Evolutionary conservation across 2,329 filamentous ascomycete species (phyloP).

Genomic region (Xylariaceae sp.): DNA sequence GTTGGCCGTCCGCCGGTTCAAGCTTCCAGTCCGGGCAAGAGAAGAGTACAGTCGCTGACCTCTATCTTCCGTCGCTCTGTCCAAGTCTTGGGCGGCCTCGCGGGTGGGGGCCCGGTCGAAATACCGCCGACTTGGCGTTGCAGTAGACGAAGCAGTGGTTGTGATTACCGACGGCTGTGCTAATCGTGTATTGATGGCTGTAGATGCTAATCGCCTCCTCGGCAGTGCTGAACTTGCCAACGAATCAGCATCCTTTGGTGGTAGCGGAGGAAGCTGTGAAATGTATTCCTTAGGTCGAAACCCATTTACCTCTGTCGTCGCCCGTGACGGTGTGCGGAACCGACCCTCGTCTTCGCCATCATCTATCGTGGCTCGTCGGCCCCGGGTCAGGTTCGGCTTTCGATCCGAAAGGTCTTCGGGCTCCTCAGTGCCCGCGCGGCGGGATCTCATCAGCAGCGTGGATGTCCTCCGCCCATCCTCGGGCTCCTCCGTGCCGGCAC

Average conservation of each 20-base stretch:
- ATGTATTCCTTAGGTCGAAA: slow-evolving; percentile 39
- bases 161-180: slow-evolving; percentile 28
- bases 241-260: slow-evolving; percentile 30
- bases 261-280: slow-evolving; percentile 34
- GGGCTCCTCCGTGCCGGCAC: slow-evolving; percentile 47
- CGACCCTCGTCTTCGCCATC: slow-evolving; percentile 48
- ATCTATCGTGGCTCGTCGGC: slow-evolving; percentile 43
- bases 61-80: slow-evolving; percentile 39
- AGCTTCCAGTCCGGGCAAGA: slow-evolving; percentile 43
- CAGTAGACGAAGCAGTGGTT: slow-evolving; percentile 33
- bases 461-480: slow-evolving; percentile 48
- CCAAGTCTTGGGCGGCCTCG: slow-evolving; percentile 34
- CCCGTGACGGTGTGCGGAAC: slow-evolving; percentile 55
- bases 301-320: slow-evolving; percentile 50
- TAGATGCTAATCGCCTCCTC: slow-evolving; percentile 49
- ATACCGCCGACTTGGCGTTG: slow-evolving; percentile 40
- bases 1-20: slow-evolving; percentile 40
- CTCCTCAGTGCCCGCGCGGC: slow-evolving; percentile 45
- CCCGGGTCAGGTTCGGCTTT: slow-evolving; percentile 42
- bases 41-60: slow-evolving; percentile 44
- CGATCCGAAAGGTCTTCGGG: slow-evolving; percentile 40
- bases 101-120: slow-evolving; percentile 45
- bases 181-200: slow-evolving; percentile 46
- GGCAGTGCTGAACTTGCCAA: slow-evolving; percentile 46
- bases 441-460: slow-evolving; percentile 41